A percentile compares a stretch with the other conserved stretches of the same genome.
Evolutionary conservation across 352 stramenopile genomes (phyloP).

Genomic region (Phytophthora idaei): DNA sequence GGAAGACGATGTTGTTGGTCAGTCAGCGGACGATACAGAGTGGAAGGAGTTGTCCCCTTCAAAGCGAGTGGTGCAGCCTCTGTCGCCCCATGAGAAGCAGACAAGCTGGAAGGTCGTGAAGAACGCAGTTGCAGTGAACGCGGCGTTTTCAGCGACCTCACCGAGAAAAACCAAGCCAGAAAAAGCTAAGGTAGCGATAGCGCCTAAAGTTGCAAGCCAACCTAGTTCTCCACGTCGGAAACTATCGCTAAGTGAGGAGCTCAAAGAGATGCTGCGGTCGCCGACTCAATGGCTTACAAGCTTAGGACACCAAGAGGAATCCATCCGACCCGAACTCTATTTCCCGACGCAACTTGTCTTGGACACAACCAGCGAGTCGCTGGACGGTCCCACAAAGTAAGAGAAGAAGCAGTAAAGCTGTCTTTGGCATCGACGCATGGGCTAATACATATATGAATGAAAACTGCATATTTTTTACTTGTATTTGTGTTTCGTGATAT

Average conservation of each 20-base stretch:
- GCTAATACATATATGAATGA: conserved; percentile 7
- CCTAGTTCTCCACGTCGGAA: conserved; percentile 40
- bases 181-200: conserved; percentile 37
- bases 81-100: conserved; percentile 63
- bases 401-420: too few species aligned
- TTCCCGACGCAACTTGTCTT: conserved; percentile 56
- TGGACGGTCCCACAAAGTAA: conserved; percentile 7
- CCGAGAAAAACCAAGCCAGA: conserved; percentile 7
- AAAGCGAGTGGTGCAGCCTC: conserved; percentile 46
- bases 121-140: conserved; percentile 8
- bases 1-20: conserved; percentile 25
- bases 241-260: conserved; percentile 62
- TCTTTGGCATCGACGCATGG: too few species aligned
- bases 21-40: conserved; percentile 29
- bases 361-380: conserved; percentile 25
- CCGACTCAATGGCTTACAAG: conserved; percentile 69
- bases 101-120: conserved; percentile 66
- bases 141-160: conserved; percentile 10
- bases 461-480: conserved; percentile 9
- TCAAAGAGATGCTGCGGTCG: conserved; percentile 66
- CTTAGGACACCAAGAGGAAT: conserved; percentile 13
- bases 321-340: conserved; percentile 60
- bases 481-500: conserved; percentile 23
- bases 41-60: conserved; percentile 67
- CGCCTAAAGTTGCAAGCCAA: conserved; percentile 30